Base-by-base conservation (phyloP, 2,329 filamentous ascomycete species). In the Atkinsonella hypoxylon region DNA sequence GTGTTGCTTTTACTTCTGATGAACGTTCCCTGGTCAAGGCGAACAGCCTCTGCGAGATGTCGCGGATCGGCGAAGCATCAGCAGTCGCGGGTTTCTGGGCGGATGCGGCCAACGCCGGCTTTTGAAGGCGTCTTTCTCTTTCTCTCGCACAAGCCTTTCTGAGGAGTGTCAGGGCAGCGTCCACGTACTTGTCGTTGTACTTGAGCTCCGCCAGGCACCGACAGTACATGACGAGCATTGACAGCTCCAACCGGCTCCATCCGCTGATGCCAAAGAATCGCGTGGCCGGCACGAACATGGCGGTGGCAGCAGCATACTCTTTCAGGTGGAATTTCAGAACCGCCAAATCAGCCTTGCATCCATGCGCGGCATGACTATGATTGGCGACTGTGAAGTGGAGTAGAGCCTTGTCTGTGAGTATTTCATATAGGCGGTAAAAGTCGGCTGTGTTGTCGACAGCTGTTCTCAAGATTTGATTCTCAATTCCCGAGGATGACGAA, bases 191-290 rank as follows among this genome's bases (percentile, higher is more conserved):
- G 48, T 91, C 85, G 53, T 82, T 81, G 13, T 82, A 80, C 46
- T 85, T 75, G 30, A 95, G 76, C 58, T 87, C 78, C 56, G 86
- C 84, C 30, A 98, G 74, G 64, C 90, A 97, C 46, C 79, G 78
- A 0, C 87, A 80, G 63, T 96, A 93, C 75, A 96, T 85, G 56
- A 87, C 79, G 6, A 97, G 75, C 77, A 95, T 87, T 0, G 85
- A 85, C 3, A 89, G 72, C 62, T 97, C 89, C 12, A 95, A 73
- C 1, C 83, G 71, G 49, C 78, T 81, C 90, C 93, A 97, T 44
- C 83, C 79, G 51, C 78, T 82, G 51, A 84, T 81, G 0, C 84
- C 85, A 58, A 93, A 95, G 54, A 87, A 86, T 0, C 85, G 83
- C 0, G 87, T 84, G 42, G 93, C 82, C 44, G 82, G 77, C 59